Percentiles rank a stretch among this genome's conserved stretches.
Conservation (phyloP, 345 rosid species). For the Firmiana major region DNA sequence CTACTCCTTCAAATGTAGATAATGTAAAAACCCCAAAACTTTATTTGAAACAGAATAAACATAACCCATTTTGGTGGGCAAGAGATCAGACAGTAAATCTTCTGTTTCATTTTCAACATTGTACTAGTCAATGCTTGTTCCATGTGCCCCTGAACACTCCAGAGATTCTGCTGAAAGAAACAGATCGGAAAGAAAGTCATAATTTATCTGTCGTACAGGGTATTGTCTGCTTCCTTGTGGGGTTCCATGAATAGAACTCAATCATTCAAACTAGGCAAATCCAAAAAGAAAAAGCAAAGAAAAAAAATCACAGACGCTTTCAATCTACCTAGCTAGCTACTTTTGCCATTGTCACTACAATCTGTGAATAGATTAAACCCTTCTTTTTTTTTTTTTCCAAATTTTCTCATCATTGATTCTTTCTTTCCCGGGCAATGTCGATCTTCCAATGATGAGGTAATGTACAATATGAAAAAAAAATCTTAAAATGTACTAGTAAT, state of each 20-base stretch:
- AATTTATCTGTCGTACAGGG: neutral
- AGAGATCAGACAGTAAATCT: neutral
- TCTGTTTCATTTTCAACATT: neutral
- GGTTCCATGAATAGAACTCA: slow-evolving; percentile 7
- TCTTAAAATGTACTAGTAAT: neutral
- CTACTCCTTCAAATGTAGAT: neutral
- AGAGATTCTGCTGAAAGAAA: neutral
- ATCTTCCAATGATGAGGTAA: neutral
- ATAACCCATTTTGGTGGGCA: neutral
- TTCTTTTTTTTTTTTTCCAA: neutral
- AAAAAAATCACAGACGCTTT: neutral
- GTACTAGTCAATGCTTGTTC: neutral
- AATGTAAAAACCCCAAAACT: neutral
- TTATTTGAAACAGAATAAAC: neutral
- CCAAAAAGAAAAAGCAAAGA: slow-evolving; percentile 14
- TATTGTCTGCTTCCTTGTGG: slow-evolving; percentile 13
- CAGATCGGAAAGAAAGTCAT: neutral
- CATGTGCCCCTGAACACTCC: neutral
- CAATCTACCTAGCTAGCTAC: neutral
- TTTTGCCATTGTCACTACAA: neutral
- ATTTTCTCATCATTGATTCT: neutral
- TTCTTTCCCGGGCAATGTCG: neutral
- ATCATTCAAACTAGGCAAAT: slow-evolving; percentile 5
- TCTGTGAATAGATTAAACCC: neutral
- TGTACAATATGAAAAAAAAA: neutral